Evolutionary conservation across 305 asterid genomes (phyloP).

Genomic region (Coffea humblotiana): DNA sequence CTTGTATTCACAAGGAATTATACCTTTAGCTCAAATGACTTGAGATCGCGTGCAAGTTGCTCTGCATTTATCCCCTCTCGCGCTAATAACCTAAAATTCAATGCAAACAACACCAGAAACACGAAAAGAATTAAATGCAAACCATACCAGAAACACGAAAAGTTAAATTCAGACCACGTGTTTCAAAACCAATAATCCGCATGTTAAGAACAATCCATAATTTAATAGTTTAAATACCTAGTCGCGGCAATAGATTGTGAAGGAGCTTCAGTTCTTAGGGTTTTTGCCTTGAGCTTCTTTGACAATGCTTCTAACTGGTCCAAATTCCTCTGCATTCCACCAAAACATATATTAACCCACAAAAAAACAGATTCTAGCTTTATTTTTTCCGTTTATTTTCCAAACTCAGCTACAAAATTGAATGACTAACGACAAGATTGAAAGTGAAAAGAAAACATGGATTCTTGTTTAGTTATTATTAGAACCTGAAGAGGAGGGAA

Average conservation of each 20-base stretch:
- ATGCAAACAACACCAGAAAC: neutral
- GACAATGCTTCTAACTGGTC: slow-evolving; percentile 95
- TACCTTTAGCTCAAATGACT: slow-evolving; percentile 95
- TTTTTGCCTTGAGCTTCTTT: slow-evolving; percentile 87
- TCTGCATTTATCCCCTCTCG: slow-evolving; percentile 95
- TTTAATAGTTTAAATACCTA: slow-evolving; percentile 37
- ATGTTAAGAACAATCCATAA: neutral
- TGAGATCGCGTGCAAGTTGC: slow-evolving; percentile 98
- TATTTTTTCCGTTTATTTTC: too few species aligned
- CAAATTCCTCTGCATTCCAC: slow-evolving; percentile 68
- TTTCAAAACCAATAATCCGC: neutral
- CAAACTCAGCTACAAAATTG: too few species aligned
- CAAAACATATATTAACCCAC: too few species aligned
- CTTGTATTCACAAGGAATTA: neutral
- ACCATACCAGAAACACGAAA: neutral
- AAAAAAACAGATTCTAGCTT: neutral
- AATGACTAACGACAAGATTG: too few species aligned
- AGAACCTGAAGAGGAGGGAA: slow-evolving; percentile 95
- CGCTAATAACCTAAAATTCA: slow-evolving; percentile 64
- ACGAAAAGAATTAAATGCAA: neutral
- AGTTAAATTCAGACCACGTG: neutral
- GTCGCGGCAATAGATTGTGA: slow-evolving; percentile 98
- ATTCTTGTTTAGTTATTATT: neutral
- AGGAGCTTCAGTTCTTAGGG: slow-evolving; percentile 86
- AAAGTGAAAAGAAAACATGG: too few species aligned